phyloP scores from a whole-genome alignment of 371 early-diverging fungal genomes.

The Basidiobolus heterosporus region DNA sequence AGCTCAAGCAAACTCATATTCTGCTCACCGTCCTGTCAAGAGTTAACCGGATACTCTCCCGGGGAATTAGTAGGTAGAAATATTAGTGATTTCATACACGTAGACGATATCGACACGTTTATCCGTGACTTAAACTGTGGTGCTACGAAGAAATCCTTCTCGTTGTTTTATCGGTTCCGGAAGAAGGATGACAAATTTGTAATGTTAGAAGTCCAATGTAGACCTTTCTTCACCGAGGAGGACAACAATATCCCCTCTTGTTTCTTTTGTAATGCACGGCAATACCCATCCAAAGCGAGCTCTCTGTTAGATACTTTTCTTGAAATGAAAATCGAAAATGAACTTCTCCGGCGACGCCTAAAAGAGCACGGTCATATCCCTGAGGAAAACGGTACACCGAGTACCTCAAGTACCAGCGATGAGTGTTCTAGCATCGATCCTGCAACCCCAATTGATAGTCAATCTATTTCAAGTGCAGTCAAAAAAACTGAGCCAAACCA shows the following conservation, averaged over 20 bases:
- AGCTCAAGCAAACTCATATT: slow-evolving; percentile 31
- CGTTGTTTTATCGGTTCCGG: slow-evolving; percentile 24
- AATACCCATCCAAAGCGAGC: slow-evolving; percentile 26
- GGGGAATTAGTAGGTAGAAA: slow-evolving; percentile 34
- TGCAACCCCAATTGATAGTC: neutral
- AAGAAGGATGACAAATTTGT: slow-evolving; percentile 27
- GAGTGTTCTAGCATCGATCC: neutral
- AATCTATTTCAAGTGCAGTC: neutral
- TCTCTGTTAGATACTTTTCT: slow-evolving; percentile 28
- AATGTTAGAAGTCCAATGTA: slow-evolving; percentile 28
- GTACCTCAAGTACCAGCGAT: neutral
- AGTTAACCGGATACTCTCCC: slow-evolving; percentile 32
- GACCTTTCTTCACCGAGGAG: slow-evolving; percentile 16
- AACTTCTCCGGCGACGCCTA: slow-evolving; percentile 19
- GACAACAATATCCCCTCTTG: slow-evolving; percentile 15
- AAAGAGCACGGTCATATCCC: slow-evolving; percentile 7
- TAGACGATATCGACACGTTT: slow-evolving; percentile 34
- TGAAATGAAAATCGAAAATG: slow-evolving; percentile 34
- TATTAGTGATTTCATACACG: slow-evolving; percentile 35
- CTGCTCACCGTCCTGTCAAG: slow-evolving; percentile 31
- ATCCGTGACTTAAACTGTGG: slow-evolving; percentile 25
- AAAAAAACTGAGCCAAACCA: neutral
- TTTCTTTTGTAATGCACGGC: slow-evolving; percentile 31
- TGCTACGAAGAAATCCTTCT: slow-evolving; percentile 20
- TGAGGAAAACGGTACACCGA: neutral